phyloP scores from a whole-genome alignment of 371 early-diverging fungal genomes.

The Syncephalastrum sp. region DNA sequence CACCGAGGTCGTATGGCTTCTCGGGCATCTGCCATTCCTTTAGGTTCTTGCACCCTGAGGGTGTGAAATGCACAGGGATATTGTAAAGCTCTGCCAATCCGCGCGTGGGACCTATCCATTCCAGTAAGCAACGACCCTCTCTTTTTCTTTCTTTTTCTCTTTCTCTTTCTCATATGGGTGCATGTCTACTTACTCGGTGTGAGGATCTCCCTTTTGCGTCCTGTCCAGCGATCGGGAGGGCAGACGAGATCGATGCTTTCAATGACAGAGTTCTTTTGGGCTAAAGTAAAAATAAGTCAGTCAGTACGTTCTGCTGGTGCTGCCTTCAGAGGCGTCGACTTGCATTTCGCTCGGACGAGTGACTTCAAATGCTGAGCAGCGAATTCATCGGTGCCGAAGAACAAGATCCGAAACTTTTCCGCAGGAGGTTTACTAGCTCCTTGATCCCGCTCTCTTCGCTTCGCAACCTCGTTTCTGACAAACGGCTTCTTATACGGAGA shows the following conservation, averaged over 20 bases:
- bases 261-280: constrained; percentile 18
- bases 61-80: constrained; percentile 31
- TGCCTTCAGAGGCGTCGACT: neutral
- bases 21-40: constrained; percentile 34
- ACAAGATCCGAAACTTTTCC: constrained; percentile 51
- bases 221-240: constrained; percentile 55
- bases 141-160: no score
- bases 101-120: constrained; percentile 33
- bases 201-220: constrained; percentile 39
- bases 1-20: constrained; percentile 69
- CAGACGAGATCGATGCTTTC: constrained; percentile 69
- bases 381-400: constrained; percentile 87
- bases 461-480: no score
- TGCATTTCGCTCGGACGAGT: constrained; percentile 54
- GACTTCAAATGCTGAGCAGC: constrained; percentile 65
- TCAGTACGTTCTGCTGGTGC: no score
- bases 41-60: constrained; percentile 21
- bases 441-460: no score
- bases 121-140: neutral
- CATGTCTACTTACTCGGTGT: constrained; percentile 34
- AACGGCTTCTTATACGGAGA: no score
- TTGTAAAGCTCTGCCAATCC: constrained; percentile 38
- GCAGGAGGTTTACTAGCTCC: no score
- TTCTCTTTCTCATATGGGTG: no score
- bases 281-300: neutral